Percentiles rank a stretch among this genome's conserved stretches.
These are phyloP conservation scores for Stevia rebaudiana DNA, from an alignment of 140 eudicot species.

Conservation along the genomic window DNA sequence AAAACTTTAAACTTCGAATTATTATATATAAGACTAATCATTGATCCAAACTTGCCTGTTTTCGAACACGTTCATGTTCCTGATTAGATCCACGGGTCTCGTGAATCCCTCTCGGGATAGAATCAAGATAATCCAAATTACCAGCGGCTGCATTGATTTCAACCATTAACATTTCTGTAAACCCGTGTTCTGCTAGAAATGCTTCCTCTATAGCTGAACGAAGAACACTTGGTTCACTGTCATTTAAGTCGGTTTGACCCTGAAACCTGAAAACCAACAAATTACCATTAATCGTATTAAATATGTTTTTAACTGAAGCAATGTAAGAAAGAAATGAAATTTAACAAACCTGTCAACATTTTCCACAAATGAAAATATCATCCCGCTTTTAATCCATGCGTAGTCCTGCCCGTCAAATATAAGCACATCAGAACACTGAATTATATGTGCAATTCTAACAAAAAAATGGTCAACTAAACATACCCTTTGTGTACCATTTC, in stretches of 20 bases:
- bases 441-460: not conserved
- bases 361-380: slow-evolving; percentile 79
- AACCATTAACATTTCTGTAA: slow-evolving; percentile 77
- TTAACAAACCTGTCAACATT: slow-evolving; percentile 70
- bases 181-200: slow-evolving; percentile 86
- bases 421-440: slow-evolving; percentile 11
- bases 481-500: slow-evolving; percentile 92
- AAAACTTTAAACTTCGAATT: not conserved
- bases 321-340: slow-evolving; percentile 5
- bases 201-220: slow-evolving; percentile 96
- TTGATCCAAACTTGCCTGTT: slow-evolving; percentile 42
- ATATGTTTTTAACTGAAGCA: not conserved
- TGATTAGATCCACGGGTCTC: slow-evolving; percentile 48
- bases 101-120: slow-evolving; percentile 50
- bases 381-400: slow-evolving; percentile 80
- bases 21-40: not conserved
- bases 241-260: slow-evolving; percentile 80
- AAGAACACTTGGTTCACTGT: slow-evolving; percentile 65
- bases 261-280: slow-evolving; percentile 60
- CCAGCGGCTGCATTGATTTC: slow-evolving; percentile 95
- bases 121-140: slow-evolving; percentile 53
- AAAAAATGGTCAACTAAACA: slow-evolving; percentile 1
- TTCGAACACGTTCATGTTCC: slow-evolving; percentile 35
- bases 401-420: slow-evolving; percentile 60
- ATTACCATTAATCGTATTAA: not conserved